These are phyloP conservation scores for Aristolochia contorta DNA, from an alignment of 164 flowering plant species.

Conservation along the genomic window DNA sequence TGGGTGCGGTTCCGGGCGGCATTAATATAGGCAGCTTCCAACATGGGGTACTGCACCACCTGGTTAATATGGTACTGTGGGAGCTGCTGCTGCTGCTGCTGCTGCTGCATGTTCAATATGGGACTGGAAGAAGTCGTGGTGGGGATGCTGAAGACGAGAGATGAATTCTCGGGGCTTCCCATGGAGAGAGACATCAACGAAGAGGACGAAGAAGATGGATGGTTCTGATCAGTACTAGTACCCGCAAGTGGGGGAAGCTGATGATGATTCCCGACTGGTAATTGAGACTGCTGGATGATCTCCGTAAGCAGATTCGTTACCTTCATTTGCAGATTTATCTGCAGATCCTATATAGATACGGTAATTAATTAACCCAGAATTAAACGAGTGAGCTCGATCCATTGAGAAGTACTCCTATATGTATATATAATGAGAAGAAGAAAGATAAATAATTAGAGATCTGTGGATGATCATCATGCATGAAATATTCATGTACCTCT, in stretches of 20 bases:
- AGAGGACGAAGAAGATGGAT: constrained; percentile 57
- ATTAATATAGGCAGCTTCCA: no score
- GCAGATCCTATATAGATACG: no score
- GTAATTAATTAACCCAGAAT: no score
- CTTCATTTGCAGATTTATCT: constrained; percentile 41
- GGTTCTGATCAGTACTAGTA: constrained; percentile 15
- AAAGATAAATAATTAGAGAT: neutral
- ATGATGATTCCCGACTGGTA: constrained; percentile 10
- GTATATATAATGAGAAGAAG: no score
- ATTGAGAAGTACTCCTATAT: no score
- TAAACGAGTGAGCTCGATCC: no score
- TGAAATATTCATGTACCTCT: constrained; percentile 26
- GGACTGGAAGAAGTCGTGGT: constrained; percentile 12
- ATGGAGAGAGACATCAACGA: constrained; percentile 43
- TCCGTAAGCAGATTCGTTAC: constrained; percentile 29
- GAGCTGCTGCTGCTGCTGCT: no score
- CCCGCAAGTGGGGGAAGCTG: no score
- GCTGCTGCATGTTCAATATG: no score
- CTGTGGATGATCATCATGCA: neutral
- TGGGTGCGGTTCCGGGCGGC: constrained; percentile 1
- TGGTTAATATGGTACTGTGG: constrained; percentile 11
- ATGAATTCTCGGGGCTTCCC: constrained; percentile 45
- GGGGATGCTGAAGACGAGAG: constrained; percentile 28
- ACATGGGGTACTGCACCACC: no score
- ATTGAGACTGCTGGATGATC: constrained; percentile 13